Evolutionary conservation across 805 yeast genomes (phyloP), one percentile per base, ranked within the genome.

Genomic region (Komagataella pastoris): DNA sequence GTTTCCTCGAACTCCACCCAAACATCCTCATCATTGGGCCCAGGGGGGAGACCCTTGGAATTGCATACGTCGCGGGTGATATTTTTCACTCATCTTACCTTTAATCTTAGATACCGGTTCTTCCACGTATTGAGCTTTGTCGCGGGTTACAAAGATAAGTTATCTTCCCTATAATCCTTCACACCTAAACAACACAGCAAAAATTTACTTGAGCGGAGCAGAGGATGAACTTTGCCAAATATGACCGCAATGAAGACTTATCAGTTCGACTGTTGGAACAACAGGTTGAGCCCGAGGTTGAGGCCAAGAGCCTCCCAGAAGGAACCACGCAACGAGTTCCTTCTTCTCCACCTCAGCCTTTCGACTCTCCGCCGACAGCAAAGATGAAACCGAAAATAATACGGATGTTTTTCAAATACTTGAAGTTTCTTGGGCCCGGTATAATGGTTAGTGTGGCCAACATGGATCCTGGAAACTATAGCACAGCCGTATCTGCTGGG

Each of bases 381-480:
- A 30, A 30, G 14, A 8, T 30, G 14, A 30, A 30, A 30, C 40
- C 40, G 14, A 30, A 30, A 30, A 30, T 30, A 30, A 30, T 30
- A 30, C 40, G 40, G 40, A 30, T 30, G 40, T 30, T 30, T 5
- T 14, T 30, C 40, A 75, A 73, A 52, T 76, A 74, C 63, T 52
- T 70, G 54, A 57, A 61, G 24, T 73, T 70, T 63, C 73, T 91
- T n/a, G 98, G 98, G 0, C 98, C 98, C 0, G 98, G 99, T 0
- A 70, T 91, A 49, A 85, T 91, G 95, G 95, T 93, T 2, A 77
- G 90, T 3, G 96, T 91, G 40, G 91, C 97, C 0, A 93, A 90
- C 65, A 88, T 93, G 88, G 98, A 91, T 60, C 98, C 99, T 0
- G 99, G 99, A 3, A 91, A 93, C 68, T 91, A 90, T 66, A 85